phyloP scores from a whole-genome alignment of 1,284 basidiomycete genomes.

The Peniophora sp. region DNA sequence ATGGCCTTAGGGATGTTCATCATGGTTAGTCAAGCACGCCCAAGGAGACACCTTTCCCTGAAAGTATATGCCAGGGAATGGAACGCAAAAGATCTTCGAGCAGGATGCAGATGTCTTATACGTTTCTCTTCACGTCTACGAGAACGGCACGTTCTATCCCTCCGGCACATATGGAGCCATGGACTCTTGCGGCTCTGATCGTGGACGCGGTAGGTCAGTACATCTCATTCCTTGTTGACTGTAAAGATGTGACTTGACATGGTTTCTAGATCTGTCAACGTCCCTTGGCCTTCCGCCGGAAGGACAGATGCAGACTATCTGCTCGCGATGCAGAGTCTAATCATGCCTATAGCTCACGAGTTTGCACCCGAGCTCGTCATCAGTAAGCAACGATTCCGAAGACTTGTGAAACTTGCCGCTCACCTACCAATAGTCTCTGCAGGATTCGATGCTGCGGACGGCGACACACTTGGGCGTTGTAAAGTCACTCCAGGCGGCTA shows the following conservation, averaged over 20 bases:
- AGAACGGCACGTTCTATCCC: conserved; percentile 88
- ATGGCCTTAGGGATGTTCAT: conserved; percentile 81
- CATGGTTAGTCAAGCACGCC: conserved; percentile 54
- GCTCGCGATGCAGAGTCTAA: conserved; percentile 90
- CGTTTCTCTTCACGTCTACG: conserved; percentile 93
- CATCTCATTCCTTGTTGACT: too few species aligned
- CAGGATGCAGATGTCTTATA: conserved; percentile 91
- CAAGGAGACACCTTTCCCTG: neutral
- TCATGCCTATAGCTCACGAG: conserved; percentile 97
- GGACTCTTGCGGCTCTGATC: conserved; percentile 79
- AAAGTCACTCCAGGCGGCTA: conserved; percentile 91
- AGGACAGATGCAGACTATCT: conserved; percentile 97
- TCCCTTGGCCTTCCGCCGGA: conserved; percentile 87
- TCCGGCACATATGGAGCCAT: conserved; percentile 84
- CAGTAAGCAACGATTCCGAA: conserved; percentile 43
- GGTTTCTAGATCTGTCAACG: conserved; percentile 75
- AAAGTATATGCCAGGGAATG: conserved; percentile 64
- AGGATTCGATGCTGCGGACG: conserved; percentile 94
- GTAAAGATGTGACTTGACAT: neutral
- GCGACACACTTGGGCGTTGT: conserved; percentile 89
- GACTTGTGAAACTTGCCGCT: neutral
- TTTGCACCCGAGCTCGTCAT: conserved; percentile 96
- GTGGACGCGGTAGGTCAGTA: conserved; percentile 80
- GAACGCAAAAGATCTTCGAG: conserved; percentile 93
- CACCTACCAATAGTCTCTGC: conserved; percentile 69